These are phyloP conservation scores for Metschnikowia baotianmanensis DNA, from an alignment of 805 yeast genomes.

Conservation along the genomic window DNA sequence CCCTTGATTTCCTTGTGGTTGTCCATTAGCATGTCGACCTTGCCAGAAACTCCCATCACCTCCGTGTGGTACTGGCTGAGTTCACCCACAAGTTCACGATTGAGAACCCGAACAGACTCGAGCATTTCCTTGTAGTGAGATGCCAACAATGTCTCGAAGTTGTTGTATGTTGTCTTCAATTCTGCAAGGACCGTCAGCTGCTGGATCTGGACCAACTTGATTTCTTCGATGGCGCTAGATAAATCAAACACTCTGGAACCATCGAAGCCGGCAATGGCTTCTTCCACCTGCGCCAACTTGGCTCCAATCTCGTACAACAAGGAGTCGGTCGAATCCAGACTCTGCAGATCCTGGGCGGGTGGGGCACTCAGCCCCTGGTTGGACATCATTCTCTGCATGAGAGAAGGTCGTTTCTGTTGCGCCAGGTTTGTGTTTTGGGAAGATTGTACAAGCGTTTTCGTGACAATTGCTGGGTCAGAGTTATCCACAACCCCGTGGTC, in stretches of 20 bases:
- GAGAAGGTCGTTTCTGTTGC: constrained; percentile 32
- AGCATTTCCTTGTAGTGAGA: constrained; percentile 34
- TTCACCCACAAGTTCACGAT: constrained; percentile 40
- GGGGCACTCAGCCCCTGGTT: constrained; percentile 19
- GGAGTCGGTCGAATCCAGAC: constrained; percentile 8
- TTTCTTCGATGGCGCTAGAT: constrained; percentile 17
- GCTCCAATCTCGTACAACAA: constrained; percentile 10
- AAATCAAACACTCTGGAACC: constrained; percentile 12
- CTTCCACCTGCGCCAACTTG: constrained; percentile 13
- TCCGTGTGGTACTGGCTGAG: constrained; percentile 40
- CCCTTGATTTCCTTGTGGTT: constrained; percentile 38
- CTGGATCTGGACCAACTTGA: constrained; percentile 18
- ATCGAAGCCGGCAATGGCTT: constrained; percentile 10
- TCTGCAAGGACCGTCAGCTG: constrained; percentile 21
- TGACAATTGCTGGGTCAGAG: constrained; percentile 33
- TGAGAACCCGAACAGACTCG: constrained; percentile 28
- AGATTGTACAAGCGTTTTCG: constrained; percentile 9
- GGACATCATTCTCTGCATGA: constrained; percentile 35
- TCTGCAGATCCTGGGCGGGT: constrained; percentile 4
- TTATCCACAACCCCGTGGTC: constrained; percentile 53
- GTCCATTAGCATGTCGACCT: constrained; percentile 40
- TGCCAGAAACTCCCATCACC: constrained; percentile 31
- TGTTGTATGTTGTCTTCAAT: constrained; percentile 21
- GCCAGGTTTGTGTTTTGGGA: constrained; percentile 4
- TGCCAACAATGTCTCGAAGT: constrained; percentile 27